Conservation (phyloP, 768 basidiomycete species). For the Tremella mesenterica region DNA sequence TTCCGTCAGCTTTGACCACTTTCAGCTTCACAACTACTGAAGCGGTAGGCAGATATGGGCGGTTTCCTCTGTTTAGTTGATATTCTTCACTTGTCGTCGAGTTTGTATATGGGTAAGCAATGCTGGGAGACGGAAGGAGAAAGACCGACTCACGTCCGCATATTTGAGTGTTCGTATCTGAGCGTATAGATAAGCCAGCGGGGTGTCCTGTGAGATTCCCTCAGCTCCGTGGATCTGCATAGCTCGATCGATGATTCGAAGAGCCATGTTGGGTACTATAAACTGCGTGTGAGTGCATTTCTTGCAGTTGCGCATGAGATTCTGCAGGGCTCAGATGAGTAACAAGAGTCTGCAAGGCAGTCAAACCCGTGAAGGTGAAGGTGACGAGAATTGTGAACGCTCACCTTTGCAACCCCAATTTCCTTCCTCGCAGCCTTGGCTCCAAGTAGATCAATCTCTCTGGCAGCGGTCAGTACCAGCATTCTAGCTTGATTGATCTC, state of each 20-base stretch:
- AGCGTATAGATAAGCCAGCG: conserved; percentile 68
- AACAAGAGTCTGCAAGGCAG: no score
- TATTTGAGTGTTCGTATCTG: conserved; percentile 71
- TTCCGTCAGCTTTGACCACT: conserved; percentile 7
- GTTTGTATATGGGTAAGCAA: no score
- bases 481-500: conserved; percentile 83
- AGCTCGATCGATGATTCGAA: conserved; percentile 80
- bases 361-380: no score
- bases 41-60: no score
- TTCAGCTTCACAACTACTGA: no score
- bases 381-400: no score
- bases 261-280: conserved; percentile 83
- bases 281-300: conserved; percentile 53
- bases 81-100: no score
- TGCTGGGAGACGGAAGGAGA: no score
- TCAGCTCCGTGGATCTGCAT: conserved; percentile 97
- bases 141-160: conserved; percentile 43
- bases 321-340: no score
- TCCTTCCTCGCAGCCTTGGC: conserved; percentile 95
- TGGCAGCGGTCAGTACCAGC: conserved; percentile 82
- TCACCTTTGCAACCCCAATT: conserved; percentile 91
- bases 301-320: not conserved
- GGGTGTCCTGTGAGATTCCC: conserved; percentile 81
- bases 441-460: conserved; percentile 80
- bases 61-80: no score